A percentile compares a stretch with the other conserved stretches of the same genome.
These are phyloP conservation scores for Lithospermum erythrorhizon DNA, from an alignment of 257 asterid species.

Conservation along the genomic window DNA sequence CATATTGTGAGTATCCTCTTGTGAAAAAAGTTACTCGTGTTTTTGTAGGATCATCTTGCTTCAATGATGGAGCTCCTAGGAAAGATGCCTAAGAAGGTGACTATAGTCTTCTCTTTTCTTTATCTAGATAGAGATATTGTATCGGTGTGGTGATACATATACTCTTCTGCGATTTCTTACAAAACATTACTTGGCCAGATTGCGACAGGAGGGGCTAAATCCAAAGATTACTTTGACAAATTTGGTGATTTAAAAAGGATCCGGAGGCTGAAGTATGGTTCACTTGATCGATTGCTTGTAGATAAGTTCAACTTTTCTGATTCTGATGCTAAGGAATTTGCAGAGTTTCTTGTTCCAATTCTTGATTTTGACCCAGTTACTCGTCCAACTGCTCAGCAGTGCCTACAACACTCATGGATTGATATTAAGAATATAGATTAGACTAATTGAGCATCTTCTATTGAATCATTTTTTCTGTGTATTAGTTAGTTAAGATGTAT, in stretches of 20 bases:
- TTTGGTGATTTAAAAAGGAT: slow-evolving; percentile 96
- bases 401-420: slow-evolving; percentile 87
- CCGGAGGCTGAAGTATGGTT: slow-evolving; percentile 62
- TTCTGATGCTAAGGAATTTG: slow-evolving; percentile 58
- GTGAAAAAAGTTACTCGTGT: slow-evolving; percentile 5
- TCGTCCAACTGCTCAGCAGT: slow-evolving; percentile 86
- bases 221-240: slow-evolving; percentile 88
- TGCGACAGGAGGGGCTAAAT: slow-evolving; percentile 68
- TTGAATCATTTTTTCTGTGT: slow-evolving; percentile 5
- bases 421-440: slow-evolving; percentile 24
- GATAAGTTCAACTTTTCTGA: slow-evolving; percentile 57
- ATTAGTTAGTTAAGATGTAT: too few relatives aligned
- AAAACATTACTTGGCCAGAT: slow-evolving; percentile 33
- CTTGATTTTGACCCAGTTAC: slow-evolving; percentile 84
- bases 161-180: not conserved
- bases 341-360: slow-evolving; percentile 64
- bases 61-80: slow-evolving; percentile 98
- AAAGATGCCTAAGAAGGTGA: slow-evolving; percentile 90
- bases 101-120: slow-evolving; percentile 9
- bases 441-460: slow-evolving; percentile 35
- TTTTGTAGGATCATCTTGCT: slow-evolving; percentile 88
- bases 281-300: slow-evolving; percentile 65
- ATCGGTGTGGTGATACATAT: not conserved
- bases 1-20: not conserved
- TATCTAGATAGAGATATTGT: not conserved